phyloP scores from a whole-genome alignment of 306 rosid species.

The Malus asiatica region DNA sequence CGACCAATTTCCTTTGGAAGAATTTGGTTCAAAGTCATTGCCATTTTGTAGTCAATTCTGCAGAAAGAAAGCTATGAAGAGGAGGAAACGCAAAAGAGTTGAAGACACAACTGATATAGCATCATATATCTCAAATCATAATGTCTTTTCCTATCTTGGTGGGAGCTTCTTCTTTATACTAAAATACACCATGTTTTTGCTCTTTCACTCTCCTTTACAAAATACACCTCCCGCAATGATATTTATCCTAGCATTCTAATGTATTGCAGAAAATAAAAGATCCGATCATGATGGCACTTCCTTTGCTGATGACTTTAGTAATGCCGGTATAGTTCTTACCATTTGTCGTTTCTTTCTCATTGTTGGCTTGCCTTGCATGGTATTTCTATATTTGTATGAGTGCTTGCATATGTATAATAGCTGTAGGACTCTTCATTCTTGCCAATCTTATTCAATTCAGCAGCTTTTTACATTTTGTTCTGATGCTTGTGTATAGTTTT shows the following conservation, averaged over 20 bases:
- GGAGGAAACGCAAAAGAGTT: slow-evolving; percentile 70
- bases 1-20: slow-evolving; percentile 32
- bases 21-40: slow-evolving; percentile 57
- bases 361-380: slow-evolving; percentile 5
- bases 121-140: slow-evolving; percentile 63
- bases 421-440: background rate
- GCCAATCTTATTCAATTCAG: background rate
- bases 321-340: slow-evolving; percentile 46
- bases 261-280: slow-evolving; percentile 62
- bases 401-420: too few relatives aligned
- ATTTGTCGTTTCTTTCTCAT: background rate
- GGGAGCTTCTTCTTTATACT: slow-evolving; percentile 10
- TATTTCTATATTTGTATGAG: background rate
- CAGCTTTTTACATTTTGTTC: background rate
- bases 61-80: slow-evolving; percentile 37
- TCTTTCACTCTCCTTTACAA: slow-evolving; percentile 12
- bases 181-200: background rate
- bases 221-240: background rate
- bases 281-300: slow-evolving; percentile 44
- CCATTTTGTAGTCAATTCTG: slow-evolving; percentile 38
- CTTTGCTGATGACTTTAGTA: slow-evolving; percentile 43
- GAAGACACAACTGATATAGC: slow-evolving; percentile 62
- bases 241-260: slow-evolving; percentile 11
- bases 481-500: background rate
- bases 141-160: slow-evolving; percentile 76